Percentiles rank a stretch among this genome's conserved stretches.
Conservation (phyloP, 2,329 filamentous ascomycete species). For the Pseudocercospora eumusae region DNA sequence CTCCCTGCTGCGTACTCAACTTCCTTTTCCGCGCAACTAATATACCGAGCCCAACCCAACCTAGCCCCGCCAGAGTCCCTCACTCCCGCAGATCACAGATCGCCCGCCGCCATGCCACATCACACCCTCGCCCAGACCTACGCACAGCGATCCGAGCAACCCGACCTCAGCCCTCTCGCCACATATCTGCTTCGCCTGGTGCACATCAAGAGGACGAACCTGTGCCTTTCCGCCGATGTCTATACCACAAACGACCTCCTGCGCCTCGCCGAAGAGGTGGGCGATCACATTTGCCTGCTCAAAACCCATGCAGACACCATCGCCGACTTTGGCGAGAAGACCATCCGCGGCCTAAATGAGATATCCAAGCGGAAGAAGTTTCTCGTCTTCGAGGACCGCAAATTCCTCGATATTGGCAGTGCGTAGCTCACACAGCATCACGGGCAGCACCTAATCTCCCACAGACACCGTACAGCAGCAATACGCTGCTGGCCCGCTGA, state of each 20-base stretch:
- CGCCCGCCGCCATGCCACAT: conserved; percentile 35
- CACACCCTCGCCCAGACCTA: conserved; percentile 48
- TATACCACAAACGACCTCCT: conserved; percentile 58
- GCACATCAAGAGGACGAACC: conserved; percentile 53
- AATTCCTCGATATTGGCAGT: conserved; percentile 60
- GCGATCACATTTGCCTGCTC: conserved; percentile 61
- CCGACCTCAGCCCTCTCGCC: conserved; percentile 49
- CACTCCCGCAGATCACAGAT: neutral
- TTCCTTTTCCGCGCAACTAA: neutral
- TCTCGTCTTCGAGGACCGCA: conserved; percentile 57
- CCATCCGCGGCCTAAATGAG: conserved; percentile 52
- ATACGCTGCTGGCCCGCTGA: conserved; percentile 54
- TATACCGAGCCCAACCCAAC: neutral
- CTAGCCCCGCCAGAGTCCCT: conserved; percentile 7
- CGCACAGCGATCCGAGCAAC: conserved; percentile 48
- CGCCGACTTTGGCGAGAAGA: conserved; percentile 60
- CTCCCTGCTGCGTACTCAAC: no score
- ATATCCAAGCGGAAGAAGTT: conserved; percentile 54
- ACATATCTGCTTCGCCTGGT: conserved; percentile 53
- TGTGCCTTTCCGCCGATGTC: conserved; percentile 60
- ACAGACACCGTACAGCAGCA: conserved; percentile 57
- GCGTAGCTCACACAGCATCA: conserved; percentile 29
- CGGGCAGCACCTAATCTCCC: conserved; percentile 7
- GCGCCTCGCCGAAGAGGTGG: conserved; percentile 58
- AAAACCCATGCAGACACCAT: conserved; percentile 65